These are phyloP conservation scores for Aurifilum marmelostoma DNA, from an alignment of 2,329 filamentous ascomycete species.

Conservation along the genomic window DNA sequence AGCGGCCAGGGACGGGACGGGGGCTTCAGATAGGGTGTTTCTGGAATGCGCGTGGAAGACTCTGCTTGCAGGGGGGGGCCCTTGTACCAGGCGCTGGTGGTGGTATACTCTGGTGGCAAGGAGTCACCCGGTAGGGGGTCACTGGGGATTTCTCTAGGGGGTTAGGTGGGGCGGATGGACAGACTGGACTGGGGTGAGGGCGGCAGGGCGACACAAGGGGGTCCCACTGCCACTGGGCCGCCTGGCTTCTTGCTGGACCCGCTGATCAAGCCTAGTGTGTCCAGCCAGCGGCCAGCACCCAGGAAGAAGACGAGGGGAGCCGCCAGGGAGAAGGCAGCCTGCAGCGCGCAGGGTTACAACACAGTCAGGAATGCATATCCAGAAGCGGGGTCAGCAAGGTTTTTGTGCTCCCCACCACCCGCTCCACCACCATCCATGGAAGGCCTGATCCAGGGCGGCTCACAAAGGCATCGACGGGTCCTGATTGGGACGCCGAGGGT, in stretches of 20 bases:
- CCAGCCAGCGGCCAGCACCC: neutral
- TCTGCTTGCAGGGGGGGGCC: slow-evolving; percentile 23
- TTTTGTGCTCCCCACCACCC: neutral
- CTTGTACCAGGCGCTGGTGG: neutral
- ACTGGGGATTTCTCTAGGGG: neutral
- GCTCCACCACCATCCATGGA: neutral
- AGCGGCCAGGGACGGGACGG: slow-evolving; percentile 12
- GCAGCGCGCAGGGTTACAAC: slow-evolving; percentile 7
- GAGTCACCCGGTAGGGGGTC: neutral
- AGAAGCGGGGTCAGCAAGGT: neutral
- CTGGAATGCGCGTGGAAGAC: slow-evolving; percentile 29
- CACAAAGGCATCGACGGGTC: neutral
- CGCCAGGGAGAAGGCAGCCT: neutral
- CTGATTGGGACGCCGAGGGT: neutral
- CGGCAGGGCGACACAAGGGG: slow-evolving; percentile 4
- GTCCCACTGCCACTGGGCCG: neutral
- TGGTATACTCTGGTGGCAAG: slow-evolving; percentile 5
- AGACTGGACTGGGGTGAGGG: neutral
- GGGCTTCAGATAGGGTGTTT: slow-evolving; percentile 24
- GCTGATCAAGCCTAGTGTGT: neutral
- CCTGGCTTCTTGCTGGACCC: neutral
- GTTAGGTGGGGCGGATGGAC: neutral
- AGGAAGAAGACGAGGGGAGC: neutral
- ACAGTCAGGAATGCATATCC: neutral
- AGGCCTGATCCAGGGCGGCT: neutral